Percentiles rank a stretch among this genome's conserved stretches.
Conservation (phyloP, 2,329 filamentous ascomycete species). For the Beauveria sp. region DNA sequence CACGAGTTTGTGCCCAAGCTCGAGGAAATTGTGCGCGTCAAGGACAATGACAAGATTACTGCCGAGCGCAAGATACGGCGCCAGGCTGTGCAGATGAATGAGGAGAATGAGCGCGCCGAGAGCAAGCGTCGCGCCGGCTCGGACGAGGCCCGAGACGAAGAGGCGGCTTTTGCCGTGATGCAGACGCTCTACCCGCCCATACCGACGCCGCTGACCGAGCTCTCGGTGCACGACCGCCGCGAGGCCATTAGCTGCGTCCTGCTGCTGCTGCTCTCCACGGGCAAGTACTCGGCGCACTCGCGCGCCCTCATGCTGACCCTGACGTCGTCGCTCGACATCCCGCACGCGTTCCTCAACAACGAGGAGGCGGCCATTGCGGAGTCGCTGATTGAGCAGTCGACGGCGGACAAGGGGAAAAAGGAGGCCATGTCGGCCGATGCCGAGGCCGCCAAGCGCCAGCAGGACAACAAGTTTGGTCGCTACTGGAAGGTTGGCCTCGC, state of each 20-base stretch:
- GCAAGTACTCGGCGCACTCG: slow-evolving; percentile 69
- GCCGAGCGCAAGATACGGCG: slow-evolving; percentile 39
- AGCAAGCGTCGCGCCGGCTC: slow-evolving; percentile 31
- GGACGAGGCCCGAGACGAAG: slow-evolving; percentile 24
- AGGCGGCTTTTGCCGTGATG: slow-evolving; percentile 35
- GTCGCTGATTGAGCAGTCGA: slow-evolving; percentile 61
- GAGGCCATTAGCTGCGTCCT: slow-evolving; percentile 63
- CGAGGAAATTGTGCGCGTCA: slow-evolving; percentile 54
- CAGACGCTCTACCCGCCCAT: slow-evolving; percentile 47
- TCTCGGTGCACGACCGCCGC: slow-evolving; percentile 50
- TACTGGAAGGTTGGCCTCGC: slow-evolving; percentile 91
- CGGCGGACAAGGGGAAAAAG: slow-evolving; percentile 31
- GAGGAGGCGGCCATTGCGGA: slow-evolving; percentile 72
- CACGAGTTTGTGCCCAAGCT: slow-evolving; percentile 61
- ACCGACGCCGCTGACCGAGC: slow-evolving; percentile 45
- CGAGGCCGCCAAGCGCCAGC: slow-evolving; percentile 64
- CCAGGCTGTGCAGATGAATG: slow-evolving; percentile 33
- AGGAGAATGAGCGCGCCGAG: slow-evolving; percentile 26
- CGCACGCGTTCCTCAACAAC: slow-evolving; percentile 52
- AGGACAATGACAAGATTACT: slow-evolving; percentile 40
- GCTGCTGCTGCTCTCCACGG: slow-evolving; percentile 61
- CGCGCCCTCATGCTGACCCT: slow-evolving; percentile 61
- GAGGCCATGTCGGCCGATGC: slow-evolving; percentile 62
- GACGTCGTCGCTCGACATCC: slow-evolving; percentile 57
- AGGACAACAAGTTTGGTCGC: slow-evolving; percentile 61